Conservation (phyloP, 805 yeast species). For the Hanseniaspora singularis region DNA sequence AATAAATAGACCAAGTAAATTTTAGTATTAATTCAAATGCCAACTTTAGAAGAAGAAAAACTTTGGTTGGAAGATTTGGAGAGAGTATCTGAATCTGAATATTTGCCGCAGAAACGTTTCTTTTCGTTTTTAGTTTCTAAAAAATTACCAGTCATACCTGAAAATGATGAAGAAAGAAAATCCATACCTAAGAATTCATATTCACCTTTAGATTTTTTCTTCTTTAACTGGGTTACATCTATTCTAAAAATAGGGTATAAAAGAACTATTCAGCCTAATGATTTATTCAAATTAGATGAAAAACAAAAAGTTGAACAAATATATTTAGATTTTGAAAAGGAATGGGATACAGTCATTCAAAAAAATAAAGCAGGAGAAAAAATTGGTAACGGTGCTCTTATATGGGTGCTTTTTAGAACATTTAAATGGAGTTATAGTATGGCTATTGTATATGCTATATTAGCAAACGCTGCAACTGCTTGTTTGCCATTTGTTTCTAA, state of each 20-base stretch:
- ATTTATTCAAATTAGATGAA: constrained; percentile 35
- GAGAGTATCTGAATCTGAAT: constrained; percentile 28
- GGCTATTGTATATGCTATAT: constrained; percentile 33
- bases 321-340: constrained; percentile 25
- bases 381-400: constrained; percentile 34
- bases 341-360: constrained; percentile 20
- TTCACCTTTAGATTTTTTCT: constrained; percentile 17
- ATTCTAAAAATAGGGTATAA: constrained; percentile 48
- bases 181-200: constrained; percentile 34
- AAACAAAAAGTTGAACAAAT: constrained; percentile 30
- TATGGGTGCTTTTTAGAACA: constrained; percentile 38
- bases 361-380: constrained; percentile 25
- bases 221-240: constrained; percentile 52
- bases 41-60: neutral
- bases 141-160: constrained; percentile 40
- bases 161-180: constrained; percentile 37
- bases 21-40: neutral
- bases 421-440: constrained; percentile 36
- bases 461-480: constrained; percentile 38
- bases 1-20: neutral
- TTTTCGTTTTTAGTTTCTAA: constrained; percentile 41
- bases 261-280: constrained; percentile 47
- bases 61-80: constrained; percentile 23
- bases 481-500: constrained; percentile 45
- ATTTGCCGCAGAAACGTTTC: constrained; percentile 35